Base-by-base conservation (phyloP, 257 asterid genomes). In the Hygrophila difformis region DNA sequence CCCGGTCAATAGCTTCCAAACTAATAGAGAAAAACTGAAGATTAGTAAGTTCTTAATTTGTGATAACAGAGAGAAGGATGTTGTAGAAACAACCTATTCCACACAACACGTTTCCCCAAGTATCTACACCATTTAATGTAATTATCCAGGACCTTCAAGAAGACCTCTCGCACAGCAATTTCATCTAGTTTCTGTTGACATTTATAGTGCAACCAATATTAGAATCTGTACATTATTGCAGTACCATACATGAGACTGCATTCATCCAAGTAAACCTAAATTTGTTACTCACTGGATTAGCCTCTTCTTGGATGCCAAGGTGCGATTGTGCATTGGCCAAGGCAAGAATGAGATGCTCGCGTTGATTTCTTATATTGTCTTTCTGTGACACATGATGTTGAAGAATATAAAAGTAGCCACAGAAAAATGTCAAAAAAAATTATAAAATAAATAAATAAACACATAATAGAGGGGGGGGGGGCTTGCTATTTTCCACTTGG, bases 81-180 rank as follows among this genome's bases (percentile, higher is more conserved):
- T 39, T 18, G 43, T 42, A 65, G 54, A 63, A 61, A 47, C 51
- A 50, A 88, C 97, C 94, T 89, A 63, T 82, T 85, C 82, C 91
- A 89, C 6, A 82, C 96, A 24, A 78, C 53, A 36, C 96, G 98
- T 57, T 56, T 72, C 53, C 96, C 74, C 54, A 89, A 69, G 64
- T 89, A 89, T 79, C 64, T 79, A 71, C 98, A 89, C 98, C 98
- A 89, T 65, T 79, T 89, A 59, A 85, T 85, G 78, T 89, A 89
- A 73, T 89, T 89, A 65, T 89, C 98, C 59, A 89, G 75, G 71
- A 79, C 93, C 83, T 89, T 89, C 68, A 79, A 62, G 63, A 89
- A 89, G 49, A 85, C 98, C 66, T 77, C 93, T 45, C 82, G 78
- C 47, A 85, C 64, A 67, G 93, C 94, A 52, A 66, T 82, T 66